Conservation (phyloP, 2,329 filamentous ascomycete species). For the Cephalotrichum gorgonifer region DNA sequence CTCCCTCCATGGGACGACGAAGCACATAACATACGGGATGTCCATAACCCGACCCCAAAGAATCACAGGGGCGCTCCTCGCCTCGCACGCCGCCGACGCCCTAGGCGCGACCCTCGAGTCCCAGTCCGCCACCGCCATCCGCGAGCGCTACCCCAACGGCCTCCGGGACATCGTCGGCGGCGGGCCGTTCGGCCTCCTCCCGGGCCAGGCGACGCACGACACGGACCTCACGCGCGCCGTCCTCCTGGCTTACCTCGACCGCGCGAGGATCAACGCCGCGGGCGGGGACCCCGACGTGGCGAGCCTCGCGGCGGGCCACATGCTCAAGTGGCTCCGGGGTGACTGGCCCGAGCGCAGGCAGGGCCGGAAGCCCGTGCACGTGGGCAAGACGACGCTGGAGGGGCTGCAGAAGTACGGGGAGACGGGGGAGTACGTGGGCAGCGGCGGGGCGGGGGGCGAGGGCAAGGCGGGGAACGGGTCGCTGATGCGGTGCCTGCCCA, state of each 20-base stretch:
- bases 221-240: slow-evolving; percentile 35
- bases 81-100: slow-evolving; percentile 34
- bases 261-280: neutral
- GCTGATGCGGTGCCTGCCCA: slow-evolving; percentile 36
- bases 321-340: slow-evolving; percentile 30
- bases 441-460: slow-evolving; percentile 23
- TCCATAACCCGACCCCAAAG: neutral
- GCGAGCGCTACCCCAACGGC: slow-evolving; percentile 21
- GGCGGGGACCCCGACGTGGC: slow-evolving; percentile 16
- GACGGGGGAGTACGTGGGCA: slow-evolving; percentile 15
- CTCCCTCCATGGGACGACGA: no score
- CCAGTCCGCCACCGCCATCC: slow-evolving; percentile 20
- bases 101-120: slow-evolving; percentile 37
- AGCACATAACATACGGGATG: neutral
- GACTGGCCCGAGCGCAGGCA: slow-evolving; percentile 26
- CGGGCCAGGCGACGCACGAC: slow-evolving; percentile 36
- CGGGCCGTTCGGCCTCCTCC: slow-evolving; percentile 28
- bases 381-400: slow-evolving; percentile 25
- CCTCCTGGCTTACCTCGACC: slow-evolving; percentile 28
- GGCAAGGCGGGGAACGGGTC: slow-evolving; percentile 32
- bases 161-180: slow-evolving; percentile 32
- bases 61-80: slow-evolving; percentile 31
- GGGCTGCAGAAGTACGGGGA: slow-evolving; percentile 21
- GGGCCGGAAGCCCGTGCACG: slow-evolving; percentile 23
- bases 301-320: slow-evolving; percentile 22